Base-by-base conservation (phyloP, 2,329 filamentous ascomycete species). In the Diplodia mutila region DNA sequence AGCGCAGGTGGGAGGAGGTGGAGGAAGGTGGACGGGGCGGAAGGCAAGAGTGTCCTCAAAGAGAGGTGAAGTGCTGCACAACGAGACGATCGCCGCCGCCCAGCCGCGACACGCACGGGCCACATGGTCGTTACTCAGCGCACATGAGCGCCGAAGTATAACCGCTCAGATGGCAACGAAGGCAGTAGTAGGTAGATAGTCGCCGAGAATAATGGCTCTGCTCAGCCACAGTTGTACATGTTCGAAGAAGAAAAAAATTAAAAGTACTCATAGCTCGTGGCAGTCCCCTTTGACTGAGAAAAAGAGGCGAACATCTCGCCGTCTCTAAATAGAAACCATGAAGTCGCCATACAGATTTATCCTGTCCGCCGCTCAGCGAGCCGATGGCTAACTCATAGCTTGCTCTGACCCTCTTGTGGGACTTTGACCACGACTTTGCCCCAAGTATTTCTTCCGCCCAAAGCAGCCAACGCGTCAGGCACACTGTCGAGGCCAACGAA, bases 391-490 rank as follows among this genome's bases (percentile, higher is more conserved):
- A 18, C 32, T 48, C 51, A 79, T 9, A 80, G 76, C 72, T 78
- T 80, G 49, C 77, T 79, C 39, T 72, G 72, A 2, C 75, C 75
- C 14, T 78, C 75, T 66, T 93, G 91, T 1, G 90, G 89, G 51
- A 98, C 84, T 80, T 92, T 92, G 23, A 97, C 90, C 1, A 97
- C 92, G 0, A 98, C 94, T 85, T 98, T 98, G 0, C 94, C 94
- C 94, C 94, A 98, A 1, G 93, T 97, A 61, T 91, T 91, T 69
- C 94, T 85, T 1, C 88, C 87, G 1, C 92, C 94, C 66, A 98
- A 80, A 2, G 91, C 91, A 73, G 90, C 84, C 73, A 98, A 78
- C 0, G 94, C 94, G 69, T 86, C 87, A 0, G 91, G 90, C 32
- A 97, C 86, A 68, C 85, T 89, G 73, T 97, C 93, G 66, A 98